phyloP scores from a whole-genome alignment of 1,284 basidiomycete species.

The Melampsora americana region DNA sequence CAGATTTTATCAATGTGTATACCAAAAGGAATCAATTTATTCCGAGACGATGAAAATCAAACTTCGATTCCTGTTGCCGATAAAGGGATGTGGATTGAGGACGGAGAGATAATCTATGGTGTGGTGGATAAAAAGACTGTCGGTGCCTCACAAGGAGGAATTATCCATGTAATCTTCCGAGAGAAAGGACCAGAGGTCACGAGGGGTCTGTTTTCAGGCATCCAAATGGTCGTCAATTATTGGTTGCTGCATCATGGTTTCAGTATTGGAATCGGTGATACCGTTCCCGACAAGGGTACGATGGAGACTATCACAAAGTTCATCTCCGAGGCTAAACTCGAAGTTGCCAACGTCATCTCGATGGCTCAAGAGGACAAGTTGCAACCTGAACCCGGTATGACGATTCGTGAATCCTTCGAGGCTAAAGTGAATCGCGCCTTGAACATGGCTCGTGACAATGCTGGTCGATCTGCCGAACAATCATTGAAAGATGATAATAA shows the following conservation, averaged over 20 bases:
- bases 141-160: constrained; percentile 86
- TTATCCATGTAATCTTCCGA: constrained; percentile 95
- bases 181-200: constrained; percentile 94
- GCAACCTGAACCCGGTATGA: constrained; percentile 92
- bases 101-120: constrained; percentile 92
- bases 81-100: constrained; percentile 93
- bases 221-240: constrained; percentile 94
- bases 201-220: constrained; percentile 85
- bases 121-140: constrained; percentile 98
- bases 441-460: constrained; percentile 91
- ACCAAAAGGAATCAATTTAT: constrained; percentile 93
- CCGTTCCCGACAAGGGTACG: constrained; percentile 84
- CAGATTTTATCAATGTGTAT: constrained; percentile 91
- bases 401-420: constrained; percentile 97
- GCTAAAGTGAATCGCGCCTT: constrained; percentile 84
- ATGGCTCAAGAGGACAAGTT: constrained; percentile 77
- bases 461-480: constrained; percentile 91
- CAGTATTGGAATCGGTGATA: constrained; percentile 98
- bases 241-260: constrained; percentile 99
- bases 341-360: constrained; percentile 69
- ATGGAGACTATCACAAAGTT: constrained; percentile 81
- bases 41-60: constrained; percentile 71
- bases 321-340: constrained; percentile 75
- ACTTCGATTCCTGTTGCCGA: constrained; percentile 80
- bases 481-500: constrained; percentile 98